These are phyloP conservation scores for Leccinellum albellum DNA, from an alignment of 768 basidiomycete species.

Conservation along the genomic window DNA sequence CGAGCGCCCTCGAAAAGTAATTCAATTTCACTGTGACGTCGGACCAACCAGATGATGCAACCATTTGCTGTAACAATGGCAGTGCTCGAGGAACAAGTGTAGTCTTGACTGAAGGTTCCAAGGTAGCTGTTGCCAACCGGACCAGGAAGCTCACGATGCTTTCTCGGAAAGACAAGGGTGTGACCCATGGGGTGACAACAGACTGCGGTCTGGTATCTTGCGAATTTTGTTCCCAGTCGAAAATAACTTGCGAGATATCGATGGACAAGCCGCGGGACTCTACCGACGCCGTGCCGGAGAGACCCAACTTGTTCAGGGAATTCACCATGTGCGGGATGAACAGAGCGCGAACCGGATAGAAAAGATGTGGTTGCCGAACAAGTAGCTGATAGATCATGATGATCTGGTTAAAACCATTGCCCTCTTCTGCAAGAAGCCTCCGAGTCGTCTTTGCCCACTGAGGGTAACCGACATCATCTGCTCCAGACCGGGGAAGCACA, in stretches of 20 bases:
- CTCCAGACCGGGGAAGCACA: conserved; percentile 63
- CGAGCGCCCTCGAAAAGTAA: conserved; percentile 82
- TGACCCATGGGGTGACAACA: conserved; percentile 53
- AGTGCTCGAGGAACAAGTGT: conserved; percentile 62
- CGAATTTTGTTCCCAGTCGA: conserved; percentile 84
- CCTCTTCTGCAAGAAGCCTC: conserved; percentile 85
- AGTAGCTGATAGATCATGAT: conserved; percentile 88
- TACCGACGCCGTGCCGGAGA: conserved; percentile 60
- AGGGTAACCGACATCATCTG: conserved; percentile 55
- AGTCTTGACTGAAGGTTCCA: conserved; percentile 40
- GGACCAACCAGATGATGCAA: conserved; percentile 81
- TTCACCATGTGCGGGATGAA: conserved; percentile 94
- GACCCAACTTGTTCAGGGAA: conserved; percentile 84
- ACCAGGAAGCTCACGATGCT: conserved; percentile 93
- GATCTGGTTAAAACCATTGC: conserved; percentile 61
- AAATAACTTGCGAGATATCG: conserved; percentile 88
- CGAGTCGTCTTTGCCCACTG: conserved; percentile 87
- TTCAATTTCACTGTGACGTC: conserved; percentile 90
- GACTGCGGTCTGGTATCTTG: conserved; percentile 27
- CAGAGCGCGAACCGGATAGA: conserved; percentile 87
- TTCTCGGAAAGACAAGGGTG: conserved; percentile 78
- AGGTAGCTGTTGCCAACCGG: conserved; percentile 73
- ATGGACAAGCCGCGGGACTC: conserved; percentile 87
- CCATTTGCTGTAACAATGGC: conserved; percentile 67
- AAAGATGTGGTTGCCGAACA: conserved; percentile 84